These are phyloP conservation scores for Ramalina peruviana DNA, from an alignment of 495 filamentous ascomycete genomes.

Conservation along the genomic window DNA sequence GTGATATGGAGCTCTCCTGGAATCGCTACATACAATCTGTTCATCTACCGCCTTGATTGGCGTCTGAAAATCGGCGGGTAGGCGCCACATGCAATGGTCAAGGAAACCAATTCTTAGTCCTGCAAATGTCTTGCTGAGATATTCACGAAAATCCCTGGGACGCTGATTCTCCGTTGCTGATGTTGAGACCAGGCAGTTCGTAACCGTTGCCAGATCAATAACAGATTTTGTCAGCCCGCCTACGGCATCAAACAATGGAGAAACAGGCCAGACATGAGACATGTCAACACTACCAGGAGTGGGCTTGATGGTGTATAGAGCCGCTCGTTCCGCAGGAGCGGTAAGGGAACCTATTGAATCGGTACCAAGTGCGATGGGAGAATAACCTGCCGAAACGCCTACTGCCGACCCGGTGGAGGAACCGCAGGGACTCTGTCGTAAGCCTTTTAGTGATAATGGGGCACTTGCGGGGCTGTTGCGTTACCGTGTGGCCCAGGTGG, in stretches of 20 bases:
- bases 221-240: constrained; percentile 24
- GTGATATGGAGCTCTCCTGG: too few relatives aligned
- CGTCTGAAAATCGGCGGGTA: constrained; percentile 4
- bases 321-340: constrained; percentile 22
- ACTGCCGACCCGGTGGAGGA: constrained; percentile 35
- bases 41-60: constrained; percentile 10
- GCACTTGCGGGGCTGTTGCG: background rate
- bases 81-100: constrained; percentile 17
- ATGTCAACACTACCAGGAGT: constrained; percentile 15
- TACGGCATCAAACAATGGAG: constrained; percentile 17
- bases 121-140: constrained; percentile 2
- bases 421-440: constrained; percentile 24
- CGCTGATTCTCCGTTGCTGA: background rate
- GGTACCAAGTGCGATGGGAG: constrained; percentile 26
- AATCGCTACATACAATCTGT: constrained; percentile 15
- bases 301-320: constrained; percentile 25
- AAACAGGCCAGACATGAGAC: constrained; percentile 14
- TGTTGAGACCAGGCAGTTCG: constrained; percentile 10
- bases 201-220: constrained; percentile 15
- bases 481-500: constrained; percentile 15
- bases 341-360: constrained; percentile 32
- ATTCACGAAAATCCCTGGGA: background rate
- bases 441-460: background rate
- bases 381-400: constrained; percentile 26
- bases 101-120: constrained; percentile 18